Evolutionary conservation across 257 asterid species (phyloP), one percentile per base, ranked within the genome.

Genomic region (Penstemon newberryi): DNA sequence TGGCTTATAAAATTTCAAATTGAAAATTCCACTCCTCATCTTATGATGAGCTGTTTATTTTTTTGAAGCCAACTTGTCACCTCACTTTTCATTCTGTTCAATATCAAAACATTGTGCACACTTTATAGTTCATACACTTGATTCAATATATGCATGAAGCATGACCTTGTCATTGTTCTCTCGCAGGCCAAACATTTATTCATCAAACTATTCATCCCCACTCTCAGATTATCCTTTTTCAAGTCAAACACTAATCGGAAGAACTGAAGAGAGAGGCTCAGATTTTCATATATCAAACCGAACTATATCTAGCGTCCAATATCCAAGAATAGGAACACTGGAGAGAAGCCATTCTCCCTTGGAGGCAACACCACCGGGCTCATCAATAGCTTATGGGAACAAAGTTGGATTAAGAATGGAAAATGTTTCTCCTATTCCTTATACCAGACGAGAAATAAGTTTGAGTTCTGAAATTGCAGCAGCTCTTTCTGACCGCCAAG

Each of bases 181-280:
- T 81, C 72, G 79, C 86, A 92, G 96, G 85, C 55, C 85, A 11
- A 89, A 80, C 64, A 73, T 74, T 51, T 84, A 80, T 66, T 55
- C 67, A 9, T 11, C 85, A 12, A 81, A 63, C 63, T 82, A 81
- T 74, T 57, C 88, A 33, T 54, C 85, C 18, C 49, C 74, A 0
- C 71, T 60, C 63, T 54, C 78, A 0, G 85, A 78, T 57, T 79
- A 83, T 69, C 75, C 78, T 51, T 54, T 78, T 43, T 47, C 78
- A 37, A 79, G 70, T 57, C 82, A 75, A 67, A 63, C 63, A 52
- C 51, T 72, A 41, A 19, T 73, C 8, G 77, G 75, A 53, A 72
- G 77, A 63, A 47, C 42, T 11, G 81, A 61, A 52, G 85, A 74
- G 60, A 61, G 44, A 55, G 73, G 60, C 60, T 39, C 70, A 69